phyloP scores from a whole-genome alignment of 805 yeast genomes.

The Priceomyces melissophilus region DNA sequence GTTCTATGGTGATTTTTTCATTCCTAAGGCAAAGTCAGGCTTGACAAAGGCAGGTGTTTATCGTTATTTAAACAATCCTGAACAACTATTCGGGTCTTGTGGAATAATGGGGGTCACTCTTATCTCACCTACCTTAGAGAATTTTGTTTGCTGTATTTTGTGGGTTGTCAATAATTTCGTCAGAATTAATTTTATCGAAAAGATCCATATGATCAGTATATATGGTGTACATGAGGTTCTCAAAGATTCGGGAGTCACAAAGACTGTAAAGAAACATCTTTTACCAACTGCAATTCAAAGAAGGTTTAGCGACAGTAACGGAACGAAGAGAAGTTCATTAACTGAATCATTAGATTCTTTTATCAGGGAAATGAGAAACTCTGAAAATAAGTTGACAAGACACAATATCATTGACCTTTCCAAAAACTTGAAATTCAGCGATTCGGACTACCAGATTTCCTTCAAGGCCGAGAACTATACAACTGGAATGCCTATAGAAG shows the following conservation, averaged over 20 bases:
- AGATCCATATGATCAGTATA: constrained; percentile 70
- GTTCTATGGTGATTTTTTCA: constrained; percentile 84
- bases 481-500: constrained; percentile 52
- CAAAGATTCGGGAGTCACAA: constrained; percentile 50
- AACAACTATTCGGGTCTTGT: constrained; percentile 70
- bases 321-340: constrained; percentile 33
- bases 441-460: constrained; percentile 29
- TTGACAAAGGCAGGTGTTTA: constrained; percentile 78
- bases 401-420: constrained; percentile 37
- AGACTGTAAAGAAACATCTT: constrained; percentile 40
- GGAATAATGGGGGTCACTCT: constrained; percentile 77
- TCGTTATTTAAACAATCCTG: constrained; percentile 79
- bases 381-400: constrained; percentile 29
- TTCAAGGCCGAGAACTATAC: constrained; percentile 12
- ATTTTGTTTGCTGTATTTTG: constrained; percentile 46
- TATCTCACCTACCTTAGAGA: constrained; percentile 50
- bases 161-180: constrained; percentile 67
- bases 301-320: constrained; percentile 19
- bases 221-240: constrained; percentile 64
- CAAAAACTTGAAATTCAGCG: constrained; percentile 36
- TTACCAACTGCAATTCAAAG: constrained; percentile 37
- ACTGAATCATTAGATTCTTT: constrained; percentile 47
- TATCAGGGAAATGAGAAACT: constrained; percentile 36
- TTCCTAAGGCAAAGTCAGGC: constrained; percentile 49
- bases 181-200: constrained; percentile 71